Percentiles rank a stretch among this genome's conserved stretches.
Conservation (phyloP, 805 yeast species). For the Dipodascus albidus region DNA sequence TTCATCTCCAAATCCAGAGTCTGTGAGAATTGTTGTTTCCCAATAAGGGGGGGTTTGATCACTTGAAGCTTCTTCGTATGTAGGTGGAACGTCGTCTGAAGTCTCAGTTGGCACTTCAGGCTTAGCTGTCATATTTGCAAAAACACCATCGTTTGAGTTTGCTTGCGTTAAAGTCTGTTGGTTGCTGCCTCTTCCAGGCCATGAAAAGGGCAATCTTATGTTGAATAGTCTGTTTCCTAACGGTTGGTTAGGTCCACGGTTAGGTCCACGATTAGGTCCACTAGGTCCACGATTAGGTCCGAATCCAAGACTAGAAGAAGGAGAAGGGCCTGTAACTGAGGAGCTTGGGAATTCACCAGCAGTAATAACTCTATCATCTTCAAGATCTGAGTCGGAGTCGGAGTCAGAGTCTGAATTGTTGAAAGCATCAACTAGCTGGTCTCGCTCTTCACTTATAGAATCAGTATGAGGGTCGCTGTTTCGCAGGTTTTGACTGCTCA, state of each 20-base stretch:
- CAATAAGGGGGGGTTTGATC: slow-evolving; percentile 95
- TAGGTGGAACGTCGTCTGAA: slow-evolving; percentile 56
- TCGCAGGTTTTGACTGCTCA: background rate
- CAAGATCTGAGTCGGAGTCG: slow-evolving; percentile 11
- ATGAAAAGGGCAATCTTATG: background rate
- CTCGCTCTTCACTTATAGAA: background rate
- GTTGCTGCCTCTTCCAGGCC: background rate
- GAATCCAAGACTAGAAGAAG: background rate
- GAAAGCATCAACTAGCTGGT: slow-evolving; percentile 15
- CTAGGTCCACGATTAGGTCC: background rate
- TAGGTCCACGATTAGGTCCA: too few relatives aligned
- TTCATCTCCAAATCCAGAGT: slow-evolving; percentile 72
- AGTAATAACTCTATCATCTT: slow-evolving; percentile 6
- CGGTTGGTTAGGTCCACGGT: background rate
- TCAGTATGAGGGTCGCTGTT: background rate
- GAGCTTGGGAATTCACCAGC: background rate
- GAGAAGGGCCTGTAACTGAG: background rate
- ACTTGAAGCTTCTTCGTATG: slow-evolving; percentile 90
- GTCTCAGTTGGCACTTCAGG: slow-evolving; percentile 41
- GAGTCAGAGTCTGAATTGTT: slow-evolving; percentile 7
- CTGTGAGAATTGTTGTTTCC: slow-evolving; percentile 68
- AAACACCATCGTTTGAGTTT: slow-evolving; percentile 66
- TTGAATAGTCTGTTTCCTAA: background rate
- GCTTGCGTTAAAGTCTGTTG: background rate
- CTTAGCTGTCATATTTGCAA: slow-evolving; percentile 82